Conservation (phyloP, 2,329 filamentous ascomycete species). For the Fusarium sp. region DNA sequence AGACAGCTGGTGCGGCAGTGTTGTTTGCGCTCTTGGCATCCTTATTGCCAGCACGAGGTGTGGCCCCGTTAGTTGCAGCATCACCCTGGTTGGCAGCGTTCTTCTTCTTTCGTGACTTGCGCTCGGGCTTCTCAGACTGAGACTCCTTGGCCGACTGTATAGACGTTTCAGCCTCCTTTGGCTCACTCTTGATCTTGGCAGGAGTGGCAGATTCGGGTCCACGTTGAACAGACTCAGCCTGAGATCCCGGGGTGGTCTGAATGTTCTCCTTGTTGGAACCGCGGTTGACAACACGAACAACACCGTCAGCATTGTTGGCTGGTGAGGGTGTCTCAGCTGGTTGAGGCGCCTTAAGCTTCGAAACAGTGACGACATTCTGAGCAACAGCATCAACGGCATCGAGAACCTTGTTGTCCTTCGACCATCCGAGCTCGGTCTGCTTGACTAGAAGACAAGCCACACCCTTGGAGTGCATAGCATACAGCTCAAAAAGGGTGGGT, state of each 20-base stretch:
- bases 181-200: constrained; percentile 58
- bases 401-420: constrained; percentile 88
- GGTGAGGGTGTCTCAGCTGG: constrained; percentile 53
- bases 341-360: constrained; percentile 72
- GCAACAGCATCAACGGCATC: constrained; percentile 81
- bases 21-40: constrained; percentile 51
- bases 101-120: constrained; percentile 77
- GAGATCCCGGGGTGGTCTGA: constrained; percentile 44
- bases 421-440: constrained; percentile 92
- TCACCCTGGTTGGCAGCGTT: constrained; percentile 60
- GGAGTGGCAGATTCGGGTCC: constrained; percentile 53
- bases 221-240: constrained; percentile 50
- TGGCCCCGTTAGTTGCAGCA: constrained; percentile 58
- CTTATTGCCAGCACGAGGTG: constrained; percentile 55
- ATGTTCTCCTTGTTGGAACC: constrained; percentile 55
- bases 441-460: constrained; percentile 91
- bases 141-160: constrained; percentile 56
- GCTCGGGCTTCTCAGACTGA: constrained; percentile 70
- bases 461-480: constrained; percentile 97
- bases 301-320: constrained; percentile 53
- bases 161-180: constrained; percentile 64
- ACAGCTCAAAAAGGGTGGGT: constrained; percentile 88
- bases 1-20: constrained; percentile 49
- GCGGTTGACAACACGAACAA: constrained; percentile 54
- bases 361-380: constrained; percentile 79